Percentiles rank a stretch among this genome's conserved stretches.
These are phyloP conservation scores for Vicia villosa DNA, from an alignment of 306 rosid genomes.

Conservation along the genomic window DNA sequence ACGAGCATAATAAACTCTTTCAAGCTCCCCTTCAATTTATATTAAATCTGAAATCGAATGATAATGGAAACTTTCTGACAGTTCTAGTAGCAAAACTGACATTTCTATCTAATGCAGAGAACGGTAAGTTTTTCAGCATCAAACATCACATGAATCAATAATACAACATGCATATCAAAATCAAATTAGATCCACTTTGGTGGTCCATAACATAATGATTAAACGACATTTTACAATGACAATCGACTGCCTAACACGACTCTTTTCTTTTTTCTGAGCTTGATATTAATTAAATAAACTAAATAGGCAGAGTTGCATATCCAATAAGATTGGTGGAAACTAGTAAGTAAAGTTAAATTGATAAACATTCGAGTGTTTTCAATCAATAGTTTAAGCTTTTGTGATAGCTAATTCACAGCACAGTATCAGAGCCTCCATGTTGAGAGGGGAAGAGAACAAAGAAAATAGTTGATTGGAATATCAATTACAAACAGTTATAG, in stretches of 20 bases:
- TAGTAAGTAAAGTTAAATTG: neutral
- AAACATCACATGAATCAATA: slow-evolving; percentile 14
- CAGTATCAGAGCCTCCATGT: neutral
- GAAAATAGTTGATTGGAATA: neutral
- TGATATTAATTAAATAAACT: neutral
- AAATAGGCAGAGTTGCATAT: neutral
- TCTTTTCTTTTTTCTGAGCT: neutral
- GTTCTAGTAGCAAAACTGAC: slow-evolving; percentile 13
- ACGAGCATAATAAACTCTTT: neutral
- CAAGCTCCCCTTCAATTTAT: neutral
- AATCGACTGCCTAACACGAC: neutral
- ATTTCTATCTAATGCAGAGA: slow-evolving; percentile 1
- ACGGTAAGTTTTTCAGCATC: neutral
- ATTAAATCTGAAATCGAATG: slow-evolving; percentile 16
- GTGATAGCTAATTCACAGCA: neutral
- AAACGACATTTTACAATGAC: neutral
- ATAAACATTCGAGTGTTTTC: neutral
- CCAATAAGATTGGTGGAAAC: slow-evolving; percentile 2
- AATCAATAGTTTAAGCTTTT: neutral
- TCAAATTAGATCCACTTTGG: neutral
- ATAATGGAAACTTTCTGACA: slow-evolving; percentile 12
- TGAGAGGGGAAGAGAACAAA: neutral
- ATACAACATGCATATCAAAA: slow-evolving; percentile 17
- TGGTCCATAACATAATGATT: neutral
- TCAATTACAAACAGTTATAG: neutral